Conservation (phyloP, 2,329 filamentous ascomycete genomes). For the Nemania abortiva region DNA sequence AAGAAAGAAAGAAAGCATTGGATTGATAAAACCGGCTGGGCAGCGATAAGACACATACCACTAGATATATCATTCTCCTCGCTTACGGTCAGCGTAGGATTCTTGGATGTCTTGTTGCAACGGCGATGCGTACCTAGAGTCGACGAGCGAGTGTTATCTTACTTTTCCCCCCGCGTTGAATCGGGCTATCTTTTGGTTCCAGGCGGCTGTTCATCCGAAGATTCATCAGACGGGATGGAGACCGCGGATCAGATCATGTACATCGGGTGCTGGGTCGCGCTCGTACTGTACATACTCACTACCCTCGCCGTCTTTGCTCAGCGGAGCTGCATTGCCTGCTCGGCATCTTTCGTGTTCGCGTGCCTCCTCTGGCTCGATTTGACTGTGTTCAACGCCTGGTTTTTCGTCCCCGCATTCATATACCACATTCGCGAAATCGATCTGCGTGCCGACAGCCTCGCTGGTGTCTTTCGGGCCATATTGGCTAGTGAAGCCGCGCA, state of each 20-base stretch:
- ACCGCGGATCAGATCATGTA: conserved; percentile 41
- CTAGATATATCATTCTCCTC: not conserved
- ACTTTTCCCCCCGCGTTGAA: not conserved
- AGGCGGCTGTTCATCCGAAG: not conserved
- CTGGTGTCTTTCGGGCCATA: conserved; percentile 15
- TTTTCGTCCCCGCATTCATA: conserved; percentile 43
- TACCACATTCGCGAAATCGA: conserved; percentile 32
- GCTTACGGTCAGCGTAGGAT: not conserved
- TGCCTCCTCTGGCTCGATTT: conserved; percentile 44
- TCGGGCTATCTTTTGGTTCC: not conserved
- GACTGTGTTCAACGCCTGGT: conserved; percentile 43
- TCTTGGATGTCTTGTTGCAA: not conserved
- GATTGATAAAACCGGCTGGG: not conserved
- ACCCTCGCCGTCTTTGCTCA: conserved; percentile 39
- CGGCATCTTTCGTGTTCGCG: conserved; percentile 40
- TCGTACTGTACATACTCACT: conserved; percentile 40
- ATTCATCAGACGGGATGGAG: not conserved
- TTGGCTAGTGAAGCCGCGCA: conserved; percentile 35
- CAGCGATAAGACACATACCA: not conserved
- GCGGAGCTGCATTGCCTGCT: conserved; percentile 37
- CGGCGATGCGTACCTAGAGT: not conserved
- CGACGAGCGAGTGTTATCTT: not conserved
- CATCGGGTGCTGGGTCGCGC: conserved; percentile 40
- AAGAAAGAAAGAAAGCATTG: too few relatives aligned
- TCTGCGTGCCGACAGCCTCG: conserved; percentile 6